These are phyloP conservation scores for Moricandia moricandioides DNA, from an alignment of 345 rosid species.

Conservation along the genomic window DNA sequence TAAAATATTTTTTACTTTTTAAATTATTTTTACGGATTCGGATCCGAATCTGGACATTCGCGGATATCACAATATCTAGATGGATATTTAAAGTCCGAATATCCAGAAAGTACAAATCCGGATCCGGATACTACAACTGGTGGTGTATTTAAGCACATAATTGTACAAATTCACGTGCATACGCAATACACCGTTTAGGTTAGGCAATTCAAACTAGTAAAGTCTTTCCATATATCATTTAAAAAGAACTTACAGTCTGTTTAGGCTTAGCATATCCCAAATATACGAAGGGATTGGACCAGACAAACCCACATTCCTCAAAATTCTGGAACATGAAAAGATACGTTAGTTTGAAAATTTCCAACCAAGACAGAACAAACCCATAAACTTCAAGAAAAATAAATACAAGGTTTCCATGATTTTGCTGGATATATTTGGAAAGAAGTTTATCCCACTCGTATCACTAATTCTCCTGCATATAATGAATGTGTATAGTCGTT, in stretches of 20 bases:
- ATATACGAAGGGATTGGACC: constrained; percentile 24
- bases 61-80: too few relatives aligned
- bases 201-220: not conserved
- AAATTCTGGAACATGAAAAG: not conserved
- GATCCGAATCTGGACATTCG: too few relatives aligned
- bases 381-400: not conserved
- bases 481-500: not conserved
- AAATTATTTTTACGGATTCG: too few relatives aligned
- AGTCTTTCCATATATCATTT: not conserved
- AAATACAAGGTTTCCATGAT: constrained; percentile 7
- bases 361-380: not conserved
- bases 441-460: constrained; percentile 30
- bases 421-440: constrained; percentile 43
- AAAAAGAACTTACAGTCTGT: not conserved
- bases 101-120: too few relatives aligned
- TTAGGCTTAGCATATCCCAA: not conserved
- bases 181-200: not conserved
- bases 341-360: not conserved
- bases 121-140: too few relatives aligned
- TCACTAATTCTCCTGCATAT: constrained; percentile 50
- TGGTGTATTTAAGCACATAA: not conserved
- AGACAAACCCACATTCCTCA: constrained; percentile 25
- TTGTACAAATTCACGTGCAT: not conserved
- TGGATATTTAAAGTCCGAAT: too few relatives aligned
- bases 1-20: too few relatives aligned